Percentiles rank a stretch among this genome's conserved stretches.
Evolutionary conservation across 805 yeast species (phyloP).

Genomic region (Candida multigemmis): DNA sequence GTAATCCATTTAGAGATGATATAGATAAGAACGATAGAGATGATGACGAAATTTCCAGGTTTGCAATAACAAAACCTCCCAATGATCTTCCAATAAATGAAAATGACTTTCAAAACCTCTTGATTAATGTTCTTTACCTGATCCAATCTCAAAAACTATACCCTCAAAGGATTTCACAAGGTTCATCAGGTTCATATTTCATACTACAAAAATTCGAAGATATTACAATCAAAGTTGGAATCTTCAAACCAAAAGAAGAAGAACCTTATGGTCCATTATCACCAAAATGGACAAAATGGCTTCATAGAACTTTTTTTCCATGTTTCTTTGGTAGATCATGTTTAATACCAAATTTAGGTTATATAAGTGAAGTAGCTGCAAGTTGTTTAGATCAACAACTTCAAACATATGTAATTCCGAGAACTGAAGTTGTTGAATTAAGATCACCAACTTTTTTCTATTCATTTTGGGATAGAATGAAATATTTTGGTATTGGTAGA

Average conservation of each 20-base stretch:
- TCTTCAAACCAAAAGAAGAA: constrained; percentile 73
- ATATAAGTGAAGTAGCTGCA: constrained; percentile 66
- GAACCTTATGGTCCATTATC: constrained; percentile 74
- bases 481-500: constrained; percentile 9
- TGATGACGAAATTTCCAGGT: too few relatives aligned
- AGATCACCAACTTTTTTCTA: constrained; percentile 44
- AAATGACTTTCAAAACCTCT: constrained; percentile 26
- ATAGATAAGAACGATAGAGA: too few relatives aligned
- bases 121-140: constrained; percentile 35
- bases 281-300: constrained; percentile 77
- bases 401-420: constrained; percentile 53
- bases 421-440: constrained; percentile 48
- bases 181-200: constrained; percentile 68
- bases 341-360: constrained; percentile 63
- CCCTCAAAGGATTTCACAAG: constrained; percentile 50
- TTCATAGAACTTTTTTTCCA: constrained; percentile 66
- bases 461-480: constrained; percentile 36
- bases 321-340: constrained; percentile 72
- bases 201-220: too few relatives aligned
- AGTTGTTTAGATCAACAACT: constrained; percentile 55
- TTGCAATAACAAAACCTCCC: too few relatives aligned
- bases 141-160: constrained; percentile 33
- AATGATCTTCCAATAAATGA: constrained; percentile 14
- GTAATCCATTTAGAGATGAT: constrained; percentile 4
- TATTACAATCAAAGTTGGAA: constrained; percentile 39